Evolutionary conservation across 345 rosid species (phyloP), one percentile per base, ranked within the genome.

Genomic region (Microcos paniculata): DNA sequence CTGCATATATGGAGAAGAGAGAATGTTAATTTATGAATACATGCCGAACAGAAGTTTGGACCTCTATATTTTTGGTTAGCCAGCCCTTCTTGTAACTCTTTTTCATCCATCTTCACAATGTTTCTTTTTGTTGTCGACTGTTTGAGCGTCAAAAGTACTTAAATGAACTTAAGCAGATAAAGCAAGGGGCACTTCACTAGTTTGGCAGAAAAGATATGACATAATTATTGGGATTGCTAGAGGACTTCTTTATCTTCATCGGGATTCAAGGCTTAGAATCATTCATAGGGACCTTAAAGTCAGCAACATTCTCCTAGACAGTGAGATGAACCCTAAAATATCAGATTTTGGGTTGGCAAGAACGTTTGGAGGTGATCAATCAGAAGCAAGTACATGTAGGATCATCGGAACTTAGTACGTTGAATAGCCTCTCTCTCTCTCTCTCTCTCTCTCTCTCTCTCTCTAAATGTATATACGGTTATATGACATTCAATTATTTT

Each of bases 331-430:
- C 57, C 80, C 85, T 16, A 79, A 76, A 70, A 82, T 82, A 28
- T 82, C 85, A 7, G 83, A 82, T 42, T 82, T 82, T 33, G 85
- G 85, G 24, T 35, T 82, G 80, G 85, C 85, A 10, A 78, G 78
- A 67, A 76, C 70, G 7, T 76, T 82, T 38, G 73, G 74, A 14
- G 67, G 65, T 14, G 77, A 76, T 35, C 82, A 76, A 46, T 11
- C 74, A 66, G 73, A 55, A 46, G 80, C 70, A 33, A 82, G 62
- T 6, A 82, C 85, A 1, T 66, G 40, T 1, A 72, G 67, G 30
- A 69, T 82, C 4, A 80, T 68, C 0, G 85, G 85, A 15, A 82
- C 82, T 3, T 79, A 63, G 85, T 82, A 72, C 21, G 85, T 76
- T 40, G n/a, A 30, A 21, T 4, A 43, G 2, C 31, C 14, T 30